Percentiles rank a stretch among this genome's conserved stretches.
Conservation (phyloP, 2,329 filamentous ascomycete genomes). For the Akanthomyces uredinophilus region DNA sequence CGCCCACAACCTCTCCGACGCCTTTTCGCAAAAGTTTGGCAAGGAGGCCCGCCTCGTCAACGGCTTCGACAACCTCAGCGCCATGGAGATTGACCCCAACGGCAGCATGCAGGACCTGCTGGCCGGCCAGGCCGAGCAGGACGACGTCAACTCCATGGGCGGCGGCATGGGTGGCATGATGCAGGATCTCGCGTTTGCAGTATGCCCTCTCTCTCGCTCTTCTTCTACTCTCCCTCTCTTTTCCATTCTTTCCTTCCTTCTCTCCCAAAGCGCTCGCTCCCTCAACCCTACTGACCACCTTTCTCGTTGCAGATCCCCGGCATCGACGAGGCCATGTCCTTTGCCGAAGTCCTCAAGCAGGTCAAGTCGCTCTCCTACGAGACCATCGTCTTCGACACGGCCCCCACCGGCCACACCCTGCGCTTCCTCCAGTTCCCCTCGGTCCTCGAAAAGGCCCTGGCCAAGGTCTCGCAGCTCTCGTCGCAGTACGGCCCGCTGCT, state of each 20-base stretch:
- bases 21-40: conserved; percentile 98
- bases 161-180: conserved; percentile 89
- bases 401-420: conserved; percentile 94
- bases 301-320: conserved; percentile 71
- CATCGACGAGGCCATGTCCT: conserved; percentile 99
- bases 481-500: conserved; percentile 93
- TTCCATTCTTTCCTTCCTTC: background rate
- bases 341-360: conserved; percentile 97
- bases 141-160: conserved; percentile 58
- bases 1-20: conserved; percentile 95
- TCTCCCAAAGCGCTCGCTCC: background rate
- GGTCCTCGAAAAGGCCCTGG: conserved; percentile 96
- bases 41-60: conserved; percentile 93
- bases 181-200: conserved; percentile 95
- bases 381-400: conserved; percentile 98
- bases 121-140: conserved; percentile 67
- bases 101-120: conserved; percentile 95
- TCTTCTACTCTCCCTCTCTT: too few relatives aligned
- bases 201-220: conserved; percentile 37
- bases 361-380: conserved; percentile 99
- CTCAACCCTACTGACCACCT: background rate
- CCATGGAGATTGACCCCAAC: conserved; percentile 99
- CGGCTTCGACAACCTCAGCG: conserved; percentile 88
- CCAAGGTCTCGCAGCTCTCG: conserved; percentile 90
- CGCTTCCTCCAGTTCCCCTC: conserved; percentile 98